These are phyloP conservation scores for Alloascoidea africana DNA, from an alignment of 805 yeast genomes.

Conservation along the genomic window DNA sequence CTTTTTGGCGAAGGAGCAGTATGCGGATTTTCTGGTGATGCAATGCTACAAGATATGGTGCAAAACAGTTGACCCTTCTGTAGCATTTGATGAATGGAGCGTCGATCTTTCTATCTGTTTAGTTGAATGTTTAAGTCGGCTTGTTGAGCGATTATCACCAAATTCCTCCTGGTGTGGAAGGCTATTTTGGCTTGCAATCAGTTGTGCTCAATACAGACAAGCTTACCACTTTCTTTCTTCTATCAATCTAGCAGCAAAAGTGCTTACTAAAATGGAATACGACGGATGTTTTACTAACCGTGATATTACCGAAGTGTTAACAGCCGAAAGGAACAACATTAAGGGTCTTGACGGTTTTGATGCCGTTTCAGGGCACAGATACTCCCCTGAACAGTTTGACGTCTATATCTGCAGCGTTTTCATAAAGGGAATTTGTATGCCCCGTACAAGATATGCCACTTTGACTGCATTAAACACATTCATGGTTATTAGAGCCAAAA, in stretches of 20 bases:
- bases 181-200: not conserved
- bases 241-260: not conserved
- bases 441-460: not conserved
- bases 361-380: not conserved
- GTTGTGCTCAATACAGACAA: not conserved
- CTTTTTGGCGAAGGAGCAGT: conserved; percentile 43
- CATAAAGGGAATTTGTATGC: not conserved
- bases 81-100: too few relatives aligned
- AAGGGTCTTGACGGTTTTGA: too few relatives aligned
- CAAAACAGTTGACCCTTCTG: too few relatives aligned
- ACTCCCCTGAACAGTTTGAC: not conserved
- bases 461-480: not conserved
- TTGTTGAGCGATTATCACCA: not conserved
- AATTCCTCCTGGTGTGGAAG: not conserved
- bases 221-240: not conserved
- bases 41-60: too few relatives aligned
- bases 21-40: too few relatives aligned
- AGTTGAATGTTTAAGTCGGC: not conserved
- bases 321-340: not conserved
- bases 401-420: not conserved
- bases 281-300: not conserved
- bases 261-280: not conserved
- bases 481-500: not conserved
- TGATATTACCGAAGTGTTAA: not conserved
- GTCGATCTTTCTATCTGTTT: not conserved